Evolutionary conservation across 441 rosid genomes (phyloP), one percentile per base, ranked within the genome.

Genomic region (Populus hybrid): DNA sequence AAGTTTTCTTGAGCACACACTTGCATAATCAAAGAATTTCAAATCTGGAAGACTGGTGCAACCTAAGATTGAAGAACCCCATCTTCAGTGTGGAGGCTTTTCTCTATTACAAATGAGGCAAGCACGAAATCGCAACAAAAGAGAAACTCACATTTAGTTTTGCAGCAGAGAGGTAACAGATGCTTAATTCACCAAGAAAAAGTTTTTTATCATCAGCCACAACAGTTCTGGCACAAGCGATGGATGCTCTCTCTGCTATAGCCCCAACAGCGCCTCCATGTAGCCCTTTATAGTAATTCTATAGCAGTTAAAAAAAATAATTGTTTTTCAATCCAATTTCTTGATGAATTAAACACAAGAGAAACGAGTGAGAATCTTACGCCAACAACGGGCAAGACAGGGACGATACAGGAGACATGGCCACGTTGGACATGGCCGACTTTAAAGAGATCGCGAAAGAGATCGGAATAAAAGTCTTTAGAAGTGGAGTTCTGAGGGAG

Each of bases 261-360:
- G 97, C 91, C 30, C 91, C 95, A 1, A 89, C 86, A 7, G 91
- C 85, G 66, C 93, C 97, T 59, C 98, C 98, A 70, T 94, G 98
- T 46, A 90, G 72, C 67, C 90, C 91, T 61, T 79, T 85, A 68
- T 18, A 92, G 36, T 8, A 71, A 77, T 94, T 92, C 97, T 94
- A 77, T 69, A 80, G 59, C 70, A 76, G 42, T 67, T 3, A 24
- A 73, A 38, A 16, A 30, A 32, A 21, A 1, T 8, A 50, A 10
- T 40, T 40, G 11, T 40, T 40, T 40, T 40, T 16, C 10, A 57
- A 34, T 14, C 42, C 57, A 11, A 12, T 46, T 46, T 12, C 57
- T 46, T 14, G 57, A 46, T 46, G 57, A 12, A 46, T 12, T 46
- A 75, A 71, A 75, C 0, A 9, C 38, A 5, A 81, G 26, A 68